Base-by-base conservation (phyloP, 345 rosid genomes). In the Euphorbia lathyris region DNA sequence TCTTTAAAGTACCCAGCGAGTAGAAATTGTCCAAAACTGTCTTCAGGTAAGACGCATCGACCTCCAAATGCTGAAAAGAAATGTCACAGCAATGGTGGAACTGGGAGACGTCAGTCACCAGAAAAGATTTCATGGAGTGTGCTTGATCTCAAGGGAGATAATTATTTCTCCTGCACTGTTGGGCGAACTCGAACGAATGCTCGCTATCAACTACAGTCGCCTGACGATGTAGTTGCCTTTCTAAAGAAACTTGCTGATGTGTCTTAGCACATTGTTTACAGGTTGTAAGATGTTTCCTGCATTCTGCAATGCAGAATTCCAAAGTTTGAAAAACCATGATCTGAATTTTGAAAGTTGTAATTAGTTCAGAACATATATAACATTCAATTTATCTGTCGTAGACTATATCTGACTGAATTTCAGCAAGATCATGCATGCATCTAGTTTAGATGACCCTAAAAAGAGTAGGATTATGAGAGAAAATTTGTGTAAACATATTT, bases 131-230 rank as follows among this genome's bases (percentile, higher is more conserved):
- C 99, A 9, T 90, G 96, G 96, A 96, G 88, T 48, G 98, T 96
- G 76, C 99, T 96, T 50, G 99, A 96, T 82, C 98, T 96, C 71
- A 96, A 90, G 76, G 93, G 91, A 61, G 98, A 92, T 60, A 92
- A 96, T 76, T 96, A 96, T 80, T 96, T 96, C 84, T 96, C 99
- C 11, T 90, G 98, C 47, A 83, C 99, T 0, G 99, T 96, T 3
- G 97, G 96, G 16, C 86, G 99, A 66, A 80, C 83, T 7, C 91
- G 95, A 1, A 88, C 99, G 14, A 86, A 57, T 71, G 99, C 99
- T 58, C 85, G 99, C 12, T 96, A 89, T 67, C 64, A 77, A 55
- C 83, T 92, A 58, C 79, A 73, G 19, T 89, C 99, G 7, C 87
- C 99, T 0, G 97, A 92, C 25, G 93, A 92, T 19, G 97, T 90